Percentiles rank a stretch among this genome's conserved stretches.
phyloP scores from a whole-genome alignment of 2,329 filamentous ascomycete genomes.

The Fusarium luffae region DNA sequence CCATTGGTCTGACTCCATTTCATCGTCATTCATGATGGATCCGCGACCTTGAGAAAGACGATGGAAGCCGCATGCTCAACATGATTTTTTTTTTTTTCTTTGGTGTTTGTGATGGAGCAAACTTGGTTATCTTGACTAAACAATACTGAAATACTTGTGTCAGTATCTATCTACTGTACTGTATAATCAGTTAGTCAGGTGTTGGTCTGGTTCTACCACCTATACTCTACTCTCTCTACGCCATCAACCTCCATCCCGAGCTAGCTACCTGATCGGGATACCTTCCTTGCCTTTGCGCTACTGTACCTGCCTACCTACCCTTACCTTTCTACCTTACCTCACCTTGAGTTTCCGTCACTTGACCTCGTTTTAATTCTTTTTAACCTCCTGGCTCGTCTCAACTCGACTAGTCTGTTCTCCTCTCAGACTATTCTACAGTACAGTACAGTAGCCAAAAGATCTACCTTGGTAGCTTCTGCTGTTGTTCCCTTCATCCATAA shows the following conservation, averaged over 20 bases:
- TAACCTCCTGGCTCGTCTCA: background rate
- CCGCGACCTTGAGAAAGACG: slow-evolving; percentile 42
- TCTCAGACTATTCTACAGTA: background rate
- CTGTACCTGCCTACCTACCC: slow-evolving; percentile 1
- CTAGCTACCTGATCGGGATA: background rate
- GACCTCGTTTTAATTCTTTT: slow-evolving; percentile 20
- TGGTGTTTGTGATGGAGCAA: slow-evolving; percentile 20
- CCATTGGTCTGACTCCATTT: slow-evolving; percentile 41
- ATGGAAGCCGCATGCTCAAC: slow-evolving; percentile 43
- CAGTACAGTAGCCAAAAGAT: background rate
- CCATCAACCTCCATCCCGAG: slow-evolving; percentile 4
- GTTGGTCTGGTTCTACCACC: slow-evolving; percentile 8
- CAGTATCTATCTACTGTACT: background rate
- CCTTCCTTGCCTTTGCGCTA: slow-evolving; percentile 5
- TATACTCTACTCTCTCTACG: background rate
- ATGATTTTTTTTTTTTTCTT: slow-evolving; percentile 15
- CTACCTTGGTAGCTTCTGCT: slow-evolving; percentile 9
- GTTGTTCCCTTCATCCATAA: slow-evolving; percentile 31
- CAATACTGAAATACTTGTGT: background rate
- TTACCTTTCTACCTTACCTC: slow-evolving; percentile 23
- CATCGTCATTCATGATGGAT: slow-evolving; percentile 47
- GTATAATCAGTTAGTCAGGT: background rate
- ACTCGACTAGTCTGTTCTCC: background rate
- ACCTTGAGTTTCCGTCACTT: slow-evolving; percentile 23
- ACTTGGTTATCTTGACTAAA: slow-evolving; percentile 8